These are phyloP conservation scores for Cairneyella variabilis DNA, from an alignment of 495 filamentous ascomycete species.

Conservation along the genomic window DNA sequence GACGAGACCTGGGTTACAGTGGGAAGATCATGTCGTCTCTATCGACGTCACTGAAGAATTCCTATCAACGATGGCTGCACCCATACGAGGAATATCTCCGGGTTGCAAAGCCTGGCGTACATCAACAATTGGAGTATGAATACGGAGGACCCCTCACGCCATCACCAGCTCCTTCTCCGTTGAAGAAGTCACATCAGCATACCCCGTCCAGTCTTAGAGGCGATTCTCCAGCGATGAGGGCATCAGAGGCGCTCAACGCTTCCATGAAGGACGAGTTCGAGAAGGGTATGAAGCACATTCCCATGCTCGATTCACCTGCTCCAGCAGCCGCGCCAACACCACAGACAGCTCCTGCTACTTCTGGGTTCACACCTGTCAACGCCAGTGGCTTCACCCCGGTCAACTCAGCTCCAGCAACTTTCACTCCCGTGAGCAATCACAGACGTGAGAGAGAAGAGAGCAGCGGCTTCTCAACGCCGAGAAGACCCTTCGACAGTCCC, in stretches of 20 bases:
- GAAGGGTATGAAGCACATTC: constrained; percentile 42
- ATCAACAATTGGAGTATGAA: constrained; percentile 89
- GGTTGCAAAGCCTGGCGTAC: constrained; percentile 91
- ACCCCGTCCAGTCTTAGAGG: constrained; percentile 63
- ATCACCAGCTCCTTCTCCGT: constrained; percentile 80
- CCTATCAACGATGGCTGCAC: constrained; percentile 91
- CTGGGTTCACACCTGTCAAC: constrained; percentile 36
- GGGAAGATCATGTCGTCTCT: constrained; percentile 99
- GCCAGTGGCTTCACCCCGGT: constrained; percentile 67
- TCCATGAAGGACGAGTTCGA: constrained; percentile 55
- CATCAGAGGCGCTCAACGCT: constrained; percentile 63
- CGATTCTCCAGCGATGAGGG: constrained; percentile 67
- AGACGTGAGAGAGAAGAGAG: constrained; percentile 38
- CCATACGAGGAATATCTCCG: constrained; percentile 96
- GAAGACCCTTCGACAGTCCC: constrained; percentile 49
- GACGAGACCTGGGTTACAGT: constrained; percentile 93
- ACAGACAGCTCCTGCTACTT: constrained; percentile 8
- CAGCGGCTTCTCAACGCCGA: constrained; percentile 38
- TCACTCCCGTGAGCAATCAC: constrained; percentile 46
- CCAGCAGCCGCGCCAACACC: constrained; percentile 31
- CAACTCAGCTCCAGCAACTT: constrained; percentile 57
- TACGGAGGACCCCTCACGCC: constrained; percentile 92
- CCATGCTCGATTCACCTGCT: constrained; percentile 50
- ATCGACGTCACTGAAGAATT: constrained; percentile 97
- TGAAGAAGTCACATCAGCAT: constrained; percentile 69